Conservation (phyloP, 371 early-diverging fungal species). For the Mucor circinelloides region DNA sequence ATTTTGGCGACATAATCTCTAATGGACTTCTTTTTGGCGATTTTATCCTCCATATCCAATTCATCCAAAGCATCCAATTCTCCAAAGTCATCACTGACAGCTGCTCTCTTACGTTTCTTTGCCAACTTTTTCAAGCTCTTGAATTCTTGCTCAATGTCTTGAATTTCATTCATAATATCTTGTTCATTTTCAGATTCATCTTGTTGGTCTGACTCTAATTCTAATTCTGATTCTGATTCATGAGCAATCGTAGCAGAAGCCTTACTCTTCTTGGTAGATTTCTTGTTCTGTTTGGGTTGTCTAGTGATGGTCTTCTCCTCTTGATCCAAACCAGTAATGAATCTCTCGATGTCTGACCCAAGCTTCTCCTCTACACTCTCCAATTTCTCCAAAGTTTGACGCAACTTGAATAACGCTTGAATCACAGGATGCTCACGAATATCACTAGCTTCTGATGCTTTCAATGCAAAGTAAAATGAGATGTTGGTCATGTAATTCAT, state of each 20-base stretch:
- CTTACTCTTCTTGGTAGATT: background rate
- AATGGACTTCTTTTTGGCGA: slow-evolving; percentile 66
- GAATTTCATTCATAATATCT: slow-evolving; percentile 38
- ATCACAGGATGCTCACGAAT: slow-evolving; percentile 86
- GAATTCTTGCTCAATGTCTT: slow-evolving; percentile 54
- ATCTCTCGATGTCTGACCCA: slow-evolving; percentile 37
- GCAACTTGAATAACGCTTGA: slow-evolving; percentile 72
- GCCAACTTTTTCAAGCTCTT: slow-evolving; percentile 44
- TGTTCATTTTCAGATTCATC: slow-evolving; percentile 35
- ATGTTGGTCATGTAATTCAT: slow-evolving; percentile 87
- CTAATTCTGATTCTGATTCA: background rate
- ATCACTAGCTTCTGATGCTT: slow-evolving; percentile 63
- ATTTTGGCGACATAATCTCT: slow-evolving; percentile 75
- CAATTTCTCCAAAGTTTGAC: slow-evolving; percentile 69
- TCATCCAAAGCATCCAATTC: slow-evolving; percentile 76
- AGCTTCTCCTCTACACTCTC: slow-evolving; percentile 67
- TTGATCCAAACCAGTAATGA: slow-evolving; percentile 14
- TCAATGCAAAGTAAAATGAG: slow-evolving; percentile 84
- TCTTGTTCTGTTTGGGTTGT: background rate
- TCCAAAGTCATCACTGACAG: slow-evolving; percentile 73
- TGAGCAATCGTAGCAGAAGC: background rate
- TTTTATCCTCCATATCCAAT: slow-evolving; percentile 82
- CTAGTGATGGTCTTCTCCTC: background rate
- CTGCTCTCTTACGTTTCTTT: slow-evolving; percentile 52
- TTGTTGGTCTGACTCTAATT: slow-evolving; percentile 28